Conservation (phyloP, 495 filamentous ascomycete species). For the Penicillium maclennaniae region DNA sequence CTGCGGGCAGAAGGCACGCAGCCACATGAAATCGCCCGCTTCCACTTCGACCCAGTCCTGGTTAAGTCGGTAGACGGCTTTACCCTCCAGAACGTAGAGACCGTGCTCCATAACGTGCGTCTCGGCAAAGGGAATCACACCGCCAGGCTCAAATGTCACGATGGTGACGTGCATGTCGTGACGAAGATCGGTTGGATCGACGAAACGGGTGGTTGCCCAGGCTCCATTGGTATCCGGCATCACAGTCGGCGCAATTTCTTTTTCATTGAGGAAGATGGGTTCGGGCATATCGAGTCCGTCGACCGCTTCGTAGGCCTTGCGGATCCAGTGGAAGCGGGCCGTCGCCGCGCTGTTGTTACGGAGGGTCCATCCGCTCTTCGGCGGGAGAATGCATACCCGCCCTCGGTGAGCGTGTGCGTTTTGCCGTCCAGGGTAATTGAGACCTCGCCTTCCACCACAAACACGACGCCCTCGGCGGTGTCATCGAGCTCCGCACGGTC, state of each 20-base stretch:
- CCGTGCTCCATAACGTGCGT: constrained; percentile 29
- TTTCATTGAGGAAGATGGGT: constrained; percentile 25
- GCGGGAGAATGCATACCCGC: constrained; percentile 25
- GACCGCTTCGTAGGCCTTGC: constrained; percentile 24
- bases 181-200: constrained; percentile 24
- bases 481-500: constrained; percentile 21
- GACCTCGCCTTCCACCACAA: constrained; percentile 25
- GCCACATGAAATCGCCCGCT: constrained; percentile 32
- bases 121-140: constrained; percentile 25
- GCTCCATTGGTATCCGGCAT: constrained; percentile 26
- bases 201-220: constrained; percentile 26
- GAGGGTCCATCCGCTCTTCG: constrained; percentile 24
- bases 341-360: constrained; percentile 17
- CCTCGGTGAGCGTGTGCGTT: constrained; percentile 20
- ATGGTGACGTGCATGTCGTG: constrained; percentile 29
- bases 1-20: constrained; percentile 31
- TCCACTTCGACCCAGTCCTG: constrained; percentile 33
- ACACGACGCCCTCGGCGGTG: constrained; percentile 18
- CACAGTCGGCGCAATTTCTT: constrained; percentile 18
- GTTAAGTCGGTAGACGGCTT: constrained; percentile 28
- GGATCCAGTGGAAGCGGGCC: constrained; percentile 28
- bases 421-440: constrained; percentile 16
- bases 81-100: constrained; percentile 27
- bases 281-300: constrained; percentile 21
- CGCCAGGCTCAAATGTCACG: constrained; percentile 26